Conservation (phyloP, 1,139 yeast genomes). For the Taphrina deformans region DNA sequence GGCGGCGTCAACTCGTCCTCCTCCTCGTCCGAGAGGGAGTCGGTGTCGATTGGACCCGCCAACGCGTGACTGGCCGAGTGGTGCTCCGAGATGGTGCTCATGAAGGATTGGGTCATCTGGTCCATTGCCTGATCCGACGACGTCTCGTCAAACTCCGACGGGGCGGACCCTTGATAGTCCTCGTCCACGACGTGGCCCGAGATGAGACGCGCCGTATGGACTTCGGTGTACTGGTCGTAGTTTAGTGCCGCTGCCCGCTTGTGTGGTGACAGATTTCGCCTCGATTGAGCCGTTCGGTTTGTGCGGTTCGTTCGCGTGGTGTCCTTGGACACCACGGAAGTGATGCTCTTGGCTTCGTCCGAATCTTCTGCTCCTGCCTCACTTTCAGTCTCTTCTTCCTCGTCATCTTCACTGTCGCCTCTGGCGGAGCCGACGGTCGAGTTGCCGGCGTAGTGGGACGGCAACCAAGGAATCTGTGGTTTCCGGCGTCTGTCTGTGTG, state of each 20-base stretch:
- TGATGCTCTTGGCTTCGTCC: slow-evolving; percentile 49
- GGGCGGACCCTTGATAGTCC: slow-evolving; percentile 52
- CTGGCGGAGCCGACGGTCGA: slow-evolving; percentile 33
- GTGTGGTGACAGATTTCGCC: slow-evolving; percentile 27
- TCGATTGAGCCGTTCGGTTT: slow-evolving; percentile 21
- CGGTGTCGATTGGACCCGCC: slow-evolving; percentile 30
- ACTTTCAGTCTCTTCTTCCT: slow-evolving; percentile 36
- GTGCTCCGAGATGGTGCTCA: slow-evolving; percentile 20
- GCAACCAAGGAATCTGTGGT: slow-evolving; percentile 58
- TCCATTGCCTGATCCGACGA: slow-evolving; percentile 37
- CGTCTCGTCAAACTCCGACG: slow-evolving; percentile 38
- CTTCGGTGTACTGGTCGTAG: slow-evolving; percentile 45
- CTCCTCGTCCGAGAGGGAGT: slow-evolving; percentile 14
- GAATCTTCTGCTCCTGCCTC: slow-evolving; percentile 48
- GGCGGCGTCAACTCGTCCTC: slow-evolving; percentile 71
- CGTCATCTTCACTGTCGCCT: slow-evolving; percentile 36
- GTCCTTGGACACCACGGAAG: slow-evolving; percentile 16
- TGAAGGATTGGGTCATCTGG: slow-evolving; percentile 34
- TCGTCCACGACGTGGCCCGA: slow-evolving; percentile 97
- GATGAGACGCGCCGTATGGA: slow-evolving; percentile 93
- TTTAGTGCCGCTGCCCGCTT: slow-evolving; percentile 8
- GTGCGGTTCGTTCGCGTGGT: slow-evolving; percentile 25
- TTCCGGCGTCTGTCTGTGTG: slow-evolving; percentile 92
- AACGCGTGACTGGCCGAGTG: slow-evolving; percentile 22
- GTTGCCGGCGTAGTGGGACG: slow-evolving; percentile 38